Conservation (phyloP, 208 protist genomes). For the Acanthamoeba sp. region DNA sequence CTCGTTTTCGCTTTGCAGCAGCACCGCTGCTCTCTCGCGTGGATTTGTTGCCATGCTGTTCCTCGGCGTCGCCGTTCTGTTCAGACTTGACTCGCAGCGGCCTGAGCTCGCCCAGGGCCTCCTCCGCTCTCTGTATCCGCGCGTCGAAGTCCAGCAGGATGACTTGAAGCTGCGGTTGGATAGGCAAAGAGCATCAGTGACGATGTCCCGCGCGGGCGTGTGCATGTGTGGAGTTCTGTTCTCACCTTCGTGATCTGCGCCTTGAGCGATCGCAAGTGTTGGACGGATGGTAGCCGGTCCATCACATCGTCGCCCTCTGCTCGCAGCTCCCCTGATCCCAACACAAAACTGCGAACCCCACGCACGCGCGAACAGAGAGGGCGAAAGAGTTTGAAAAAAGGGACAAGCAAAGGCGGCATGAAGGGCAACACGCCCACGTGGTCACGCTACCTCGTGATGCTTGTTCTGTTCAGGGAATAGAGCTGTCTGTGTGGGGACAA, state of each 20-base stretch:
- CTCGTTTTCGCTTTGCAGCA: conserved; percentile 28
- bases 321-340: neutral
- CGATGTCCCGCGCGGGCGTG: neutral
- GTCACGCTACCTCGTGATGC: neutral
- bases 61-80: neutral
- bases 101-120: neutral
- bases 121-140: neutral
- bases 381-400: neutral
- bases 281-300: neutral
- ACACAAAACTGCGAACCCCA: neutral
- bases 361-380: neutral
- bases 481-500: conserved; percentile 10
- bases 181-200: neutral
- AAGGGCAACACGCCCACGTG: neutral
- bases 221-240: neutral
- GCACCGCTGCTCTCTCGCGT: neutral
- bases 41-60: neutral
- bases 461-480: neutral
- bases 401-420: neutral
- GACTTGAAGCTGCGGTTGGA: neutral
- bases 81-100: neutral
- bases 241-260: neutral
- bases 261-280: conserved; percentile 22
- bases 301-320: neutral
- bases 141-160: neutral